phyloP scores from a whole-genome alignment of 148 eudicot genomes.

The Rhododendron mucronatum region DNA sequence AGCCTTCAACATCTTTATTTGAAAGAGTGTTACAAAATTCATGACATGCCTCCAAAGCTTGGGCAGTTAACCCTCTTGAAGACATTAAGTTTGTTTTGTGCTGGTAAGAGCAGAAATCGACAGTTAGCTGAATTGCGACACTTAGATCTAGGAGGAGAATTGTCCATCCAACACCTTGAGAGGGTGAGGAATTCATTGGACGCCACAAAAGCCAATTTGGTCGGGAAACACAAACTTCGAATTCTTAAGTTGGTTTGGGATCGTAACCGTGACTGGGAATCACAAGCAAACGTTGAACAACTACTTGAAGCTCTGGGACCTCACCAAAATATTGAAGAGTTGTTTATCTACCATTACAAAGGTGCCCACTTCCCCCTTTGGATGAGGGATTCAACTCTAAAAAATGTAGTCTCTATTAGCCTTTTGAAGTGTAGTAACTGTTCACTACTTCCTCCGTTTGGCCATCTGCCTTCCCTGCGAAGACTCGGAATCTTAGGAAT shows the following conservation, averaged over 20 bases:
- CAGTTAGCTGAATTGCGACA: neutral
- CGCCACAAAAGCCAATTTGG: neutral
- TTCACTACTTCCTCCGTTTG: too few species aligned
- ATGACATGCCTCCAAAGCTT: neutral
- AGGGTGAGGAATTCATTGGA: neutral
- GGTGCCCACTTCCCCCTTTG: neutral
- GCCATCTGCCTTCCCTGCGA: too few species aligned
- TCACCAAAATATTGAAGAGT: neutral
- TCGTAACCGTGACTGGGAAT: neutral
- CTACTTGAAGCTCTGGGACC: neutral
- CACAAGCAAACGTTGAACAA: neutral
- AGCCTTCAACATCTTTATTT: slow-evolving; percentile 4
- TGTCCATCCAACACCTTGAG: neutral
- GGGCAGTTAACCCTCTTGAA: neutral
- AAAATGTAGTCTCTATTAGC: neutral
- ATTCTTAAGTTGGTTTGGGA: rapidly evolving
- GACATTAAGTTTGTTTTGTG: neutral
- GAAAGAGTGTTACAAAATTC: neutral
- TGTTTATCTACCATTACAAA: neutral
- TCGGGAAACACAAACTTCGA: neutral
- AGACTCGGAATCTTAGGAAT: too few species aligned
- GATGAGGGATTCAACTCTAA: neutral
- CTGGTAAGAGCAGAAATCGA: neutral
- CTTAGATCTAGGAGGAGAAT: neutral
- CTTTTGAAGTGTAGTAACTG: too few species aligned